Conservation (phyloP, 2,329 filamentous ascomycete species). For the Fusarium multiceps region DNA sequence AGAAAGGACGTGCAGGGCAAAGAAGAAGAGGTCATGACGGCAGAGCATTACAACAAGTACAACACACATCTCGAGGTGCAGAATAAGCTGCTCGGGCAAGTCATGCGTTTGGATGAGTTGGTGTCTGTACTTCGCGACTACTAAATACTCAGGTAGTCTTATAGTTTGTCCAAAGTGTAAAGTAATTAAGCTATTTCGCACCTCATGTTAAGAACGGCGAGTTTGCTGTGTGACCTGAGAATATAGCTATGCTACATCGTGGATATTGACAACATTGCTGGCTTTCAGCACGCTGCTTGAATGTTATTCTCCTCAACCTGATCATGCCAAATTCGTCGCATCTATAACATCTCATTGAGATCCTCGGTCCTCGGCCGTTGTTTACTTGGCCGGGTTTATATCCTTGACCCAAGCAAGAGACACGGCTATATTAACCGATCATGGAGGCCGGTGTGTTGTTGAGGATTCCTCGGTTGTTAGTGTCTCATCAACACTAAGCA, state of each 20-base stretch:
- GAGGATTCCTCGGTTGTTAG: neutral
- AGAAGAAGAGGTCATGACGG: constrained; percentile 82
- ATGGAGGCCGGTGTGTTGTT: neutral
- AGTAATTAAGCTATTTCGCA: neutral
- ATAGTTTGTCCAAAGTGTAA: neutral
- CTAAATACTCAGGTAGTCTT: constrained; percentile 48
- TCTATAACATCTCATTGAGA: neutral
- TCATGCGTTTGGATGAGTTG: constrained; percentile 84
- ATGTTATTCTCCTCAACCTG: neutral
- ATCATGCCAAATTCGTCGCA: neutral
- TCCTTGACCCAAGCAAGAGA: neutral
- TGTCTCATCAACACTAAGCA: neutral
- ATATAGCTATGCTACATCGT: neutral
- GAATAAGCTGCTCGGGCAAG: constrained; percentile 80
- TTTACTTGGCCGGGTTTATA: neutral
- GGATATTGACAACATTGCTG: neutral
- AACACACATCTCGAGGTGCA: constrained; percentile 70
- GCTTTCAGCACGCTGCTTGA: neutral
- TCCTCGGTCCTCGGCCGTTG: neutral
- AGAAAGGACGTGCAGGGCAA: constrained; percentile 87
- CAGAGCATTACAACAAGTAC: constrained; percentile 76
- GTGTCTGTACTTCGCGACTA: constrained; percentile 86
- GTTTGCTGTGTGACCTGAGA: neutral
- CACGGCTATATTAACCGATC: constrained; percentile 11
- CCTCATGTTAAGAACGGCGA: neutral